Evolutionary conservation across 2,329 filamentous ascomycete species (phyloP).

Genomic region (Paraphoma chrysanthemicola): DNA sequence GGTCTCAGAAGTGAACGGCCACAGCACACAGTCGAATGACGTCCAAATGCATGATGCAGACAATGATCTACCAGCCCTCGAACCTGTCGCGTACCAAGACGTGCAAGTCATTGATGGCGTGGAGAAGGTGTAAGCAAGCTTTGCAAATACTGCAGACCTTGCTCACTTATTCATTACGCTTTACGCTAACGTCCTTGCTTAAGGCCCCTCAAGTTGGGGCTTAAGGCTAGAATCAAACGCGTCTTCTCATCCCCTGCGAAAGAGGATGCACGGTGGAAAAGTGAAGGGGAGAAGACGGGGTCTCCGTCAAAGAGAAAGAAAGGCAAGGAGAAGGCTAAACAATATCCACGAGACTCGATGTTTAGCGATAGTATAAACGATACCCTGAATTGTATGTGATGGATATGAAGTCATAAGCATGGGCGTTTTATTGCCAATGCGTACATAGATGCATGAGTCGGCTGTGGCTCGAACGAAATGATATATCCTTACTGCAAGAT

Average conservation of each 20-base stretch:
- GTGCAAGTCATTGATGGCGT: conserved; percentile 36
- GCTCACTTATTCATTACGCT: background rate
- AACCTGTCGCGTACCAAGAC: conserved; percentile 15
- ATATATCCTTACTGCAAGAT: too few species aligned
- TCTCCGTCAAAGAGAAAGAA: background rate
- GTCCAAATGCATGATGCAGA: conserved; percentile 2
- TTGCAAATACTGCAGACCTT: background rate
- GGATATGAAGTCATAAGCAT: background rate
- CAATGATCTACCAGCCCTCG: conserved; percentile 7
- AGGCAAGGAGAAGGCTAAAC: background rate
- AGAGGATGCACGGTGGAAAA: background rate
- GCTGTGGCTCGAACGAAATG: background rate
- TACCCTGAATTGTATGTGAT: background rate
- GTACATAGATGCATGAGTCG: background rate
- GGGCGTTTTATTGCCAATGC: background rate
- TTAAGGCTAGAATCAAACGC: background rate
- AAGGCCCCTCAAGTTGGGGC: background rate
- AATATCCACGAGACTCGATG: background rate
- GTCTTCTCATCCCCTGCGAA: background rate
- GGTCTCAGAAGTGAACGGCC: background rate
- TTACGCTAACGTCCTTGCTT: background rate
- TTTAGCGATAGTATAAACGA: background rate
- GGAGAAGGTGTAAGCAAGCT: conserved; percentile 30
- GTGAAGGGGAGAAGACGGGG: background rate
- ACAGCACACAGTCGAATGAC: background rate